These are phyloP conservation scores for Linnemannia elongata DNA, from an alignment of 192 early-diverging fungal genomes.

Conservation along the genomic window DNA sequence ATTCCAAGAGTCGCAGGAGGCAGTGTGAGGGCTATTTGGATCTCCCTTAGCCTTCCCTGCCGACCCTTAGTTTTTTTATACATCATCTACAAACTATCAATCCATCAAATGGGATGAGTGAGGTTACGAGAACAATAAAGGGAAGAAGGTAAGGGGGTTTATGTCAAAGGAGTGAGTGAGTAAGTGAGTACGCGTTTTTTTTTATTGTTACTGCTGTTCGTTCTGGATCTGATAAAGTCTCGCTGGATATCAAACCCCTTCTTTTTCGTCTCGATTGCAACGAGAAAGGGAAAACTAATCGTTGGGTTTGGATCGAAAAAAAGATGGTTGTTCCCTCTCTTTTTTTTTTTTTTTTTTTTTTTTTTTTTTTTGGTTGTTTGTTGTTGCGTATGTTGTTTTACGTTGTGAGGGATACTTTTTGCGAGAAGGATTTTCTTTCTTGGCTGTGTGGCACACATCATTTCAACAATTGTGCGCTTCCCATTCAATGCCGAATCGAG, in stretches of 20 bases:
- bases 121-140: neutral
- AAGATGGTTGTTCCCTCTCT: neutral
- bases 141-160: neutral
- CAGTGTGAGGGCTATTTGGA: neutral
- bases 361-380: neutral
- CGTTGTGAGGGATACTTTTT: conserved; percentile 1
- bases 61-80: neutral
- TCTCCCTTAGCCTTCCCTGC: neutral
- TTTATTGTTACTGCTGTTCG: neutral
- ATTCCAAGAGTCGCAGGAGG: neutral
- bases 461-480: neutral
- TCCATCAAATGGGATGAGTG: neutral
- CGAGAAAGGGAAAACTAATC: neutral
- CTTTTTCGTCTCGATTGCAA: neutral
- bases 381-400: neutral
- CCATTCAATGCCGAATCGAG: neutral
- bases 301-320: neutral
- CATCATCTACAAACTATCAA: neutral
- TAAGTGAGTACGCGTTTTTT: too few species aligned
- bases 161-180: neutral
- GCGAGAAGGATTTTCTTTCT: neutral
- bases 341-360: neutral
- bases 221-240: conserved; percentile 9
- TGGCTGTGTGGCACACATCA: conserved; percentile 1
- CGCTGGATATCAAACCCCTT: neutral